Base-by-base conservation (phyloP, 2,329 filamentous ascomycete species). In the Sporothrix globosa region DNA sequence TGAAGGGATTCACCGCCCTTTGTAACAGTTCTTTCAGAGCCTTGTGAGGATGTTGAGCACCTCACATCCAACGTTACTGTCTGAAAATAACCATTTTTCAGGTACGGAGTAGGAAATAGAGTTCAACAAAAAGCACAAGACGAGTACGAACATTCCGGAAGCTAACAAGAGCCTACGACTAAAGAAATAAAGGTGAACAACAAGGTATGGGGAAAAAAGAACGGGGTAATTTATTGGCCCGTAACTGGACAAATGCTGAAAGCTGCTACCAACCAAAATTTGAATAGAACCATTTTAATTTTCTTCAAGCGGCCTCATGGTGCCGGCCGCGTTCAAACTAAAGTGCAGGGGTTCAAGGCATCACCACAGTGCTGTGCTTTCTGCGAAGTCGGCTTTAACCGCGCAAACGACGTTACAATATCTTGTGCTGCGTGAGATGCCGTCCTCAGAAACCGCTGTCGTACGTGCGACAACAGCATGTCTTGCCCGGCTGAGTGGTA, bases 221-320 rank as follows among this genome's bases (percentile, higher is more conserved):
- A 54, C 50, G 65, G 65, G 50, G 50, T 46, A 27, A 54, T 67
- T 50, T 46, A 67, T 54, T 67, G 65, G 65, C 53, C 65, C 65
- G 50, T 66, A 66, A 66, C 48, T 30, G 65, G 65, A 19, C 53
- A 27, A 39, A 54, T 39, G 46, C 24, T 30, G 60, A 24, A 41
- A 61, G 61, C 61, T 50, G 46, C 63, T 14, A 54, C 50, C 65
- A 54, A 46, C 39, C 48, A 34, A 67, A 67, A 41, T 41, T 67
- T 67, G 24, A 54, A 54, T 52, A 66, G 52, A 66, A 66, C 63
- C 63, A 39, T 30, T n/a, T 44, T 19, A 11, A 41, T n/a, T 30
- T 34, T 44, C 19, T 21, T 41, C 19, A 24, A 17, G 46, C 30
- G 48, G 27, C 27, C 39, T 63, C 19, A 24, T 46, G 39, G 21